Percentiles rank a stretch among this genome's conserved stretches.
Evolutionary conservation across 2,329 filamentous ascomycete genomes (phyloP).

Genomic region (Aspergillus amoenus): DNA sequence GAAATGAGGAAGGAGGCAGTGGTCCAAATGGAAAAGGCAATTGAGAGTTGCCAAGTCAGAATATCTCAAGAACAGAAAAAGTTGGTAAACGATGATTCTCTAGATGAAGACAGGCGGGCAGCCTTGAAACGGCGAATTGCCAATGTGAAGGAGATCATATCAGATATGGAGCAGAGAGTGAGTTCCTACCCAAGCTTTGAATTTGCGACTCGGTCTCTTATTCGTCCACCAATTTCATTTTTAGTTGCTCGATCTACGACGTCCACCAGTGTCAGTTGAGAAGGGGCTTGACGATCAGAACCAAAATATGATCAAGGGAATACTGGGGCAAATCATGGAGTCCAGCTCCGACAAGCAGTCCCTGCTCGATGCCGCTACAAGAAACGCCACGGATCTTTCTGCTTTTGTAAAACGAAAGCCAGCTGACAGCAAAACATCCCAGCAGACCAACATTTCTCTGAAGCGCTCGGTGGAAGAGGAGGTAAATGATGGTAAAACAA

Average conservation of each 20-base stretch:
- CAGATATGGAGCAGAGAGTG: slow-evolving; percentile 61
- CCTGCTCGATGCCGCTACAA: slow-evolving; percentile 54
- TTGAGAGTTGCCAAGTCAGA: slow-evolving; percentile 57
- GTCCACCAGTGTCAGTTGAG: slow-evolving; percentile 52
- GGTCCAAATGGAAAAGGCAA: slow-evolving; percentile 60
- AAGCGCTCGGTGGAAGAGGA: slow-evolving; percentile 32
- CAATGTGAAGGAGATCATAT: slow-evolving; percentile 61
- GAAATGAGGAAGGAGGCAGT: slow-evolving; percentile 58
- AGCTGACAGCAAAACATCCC: slow-evolving; percentile 15
- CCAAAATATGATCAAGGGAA: slow-evolving; percentile 52
- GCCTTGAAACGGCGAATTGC: slow-evolving; percentile 50
- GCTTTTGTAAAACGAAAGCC: slow-evolving; percentile 58
- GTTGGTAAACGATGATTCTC: slow-evolving; percentile 36
- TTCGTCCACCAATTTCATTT: slow-evolving; percentile 8
- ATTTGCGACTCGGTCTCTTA: not conserved
- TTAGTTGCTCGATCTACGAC: slow-evolving; percentile 57
- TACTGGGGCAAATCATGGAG: slow-evolving; percentile 60
- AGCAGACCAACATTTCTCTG: slow-evolving; percentile 14
- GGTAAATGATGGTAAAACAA: slow-evolving; percentile 22
- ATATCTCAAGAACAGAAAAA: slow-evolving; percentile 54
- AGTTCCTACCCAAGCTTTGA: slow-evolving; percentile 20
- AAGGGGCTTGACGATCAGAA: slow-evolving; percentile 30
- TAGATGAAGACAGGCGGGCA: slow-evolving; percentile 41
- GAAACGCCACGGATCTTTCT: slow-evolving; percentile 59
- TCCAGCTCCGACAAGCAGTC: slow-evolving; percentile 54